Evolutionary conservation across 1,139 yeast genomes (phyloP).

Genomic region (Lodderomyces theae): DNA sequence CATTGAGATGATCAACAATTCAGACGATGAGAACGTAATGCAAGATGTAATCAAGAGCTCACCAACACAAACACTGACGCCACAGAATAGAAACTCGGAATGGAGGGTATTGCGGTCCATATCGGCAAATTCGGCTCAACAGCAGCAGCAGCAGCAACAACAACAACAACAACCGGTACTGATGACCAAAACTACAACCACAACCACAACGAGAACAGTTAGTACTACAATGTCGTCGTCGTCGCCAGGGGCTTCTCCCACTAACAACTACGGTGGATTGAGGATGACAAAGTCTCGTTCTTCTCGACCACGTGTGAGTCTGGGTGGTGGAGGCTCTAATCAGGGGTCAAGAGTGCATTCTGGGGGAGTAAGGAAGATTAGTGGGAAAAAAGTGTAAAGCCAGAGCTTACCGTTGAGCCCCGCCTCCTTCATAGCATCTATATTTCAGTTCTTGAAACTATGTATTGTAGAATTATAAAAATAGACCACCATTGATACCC

Average conservation of each 20-base stretch:
- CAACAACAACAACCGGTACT: slow-evolving; percentile 47
- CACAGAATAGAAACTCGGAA: slow-evolving; percentile 18
- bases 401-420: no score
- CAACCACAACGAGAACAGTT: slow-evolving; percentile 48
- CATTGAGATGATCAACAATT: slow-evolving; percentile 33
- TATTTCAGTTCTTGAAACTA: not conserved
- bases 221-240: slow-evolving; percentile 48
- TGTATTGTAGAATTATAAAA: not conserved
- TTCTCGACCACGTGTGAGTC: slow-evolving; percentile 9
- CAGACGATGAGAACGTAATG: slow-evolving; percentile 34
- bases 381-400: slow-evolving; percentile 23
- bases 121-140: slow-evolving; percentile 33
- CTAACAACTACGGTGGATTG: slow-evolving; percentile 14
- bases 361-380: slow-evolving; percentile 40
- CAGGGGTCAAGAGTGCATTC: slow-evolving; percentile 27
- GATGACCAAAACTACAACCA: slow-evolving; percentile 48
- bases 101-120: slow-evolving; percentile 45
- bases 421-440: no score
- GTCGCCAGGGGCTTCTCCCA: slow-evolving; percentile 22
- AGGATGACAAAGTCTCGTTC: slow-evolving; percentile 35
- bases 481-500: not conserved
- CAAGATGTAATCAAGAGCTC: slow-evolving; percentile 20
- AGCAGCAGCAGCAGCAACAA: slow-evolving; percentile 45
- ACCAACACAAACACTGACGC: slow-evolving; percentile 22
- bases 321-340: slow-evolving; percentile 7